These are phyloP conservation scores for Cardamine occulta DNA, from an alignment of 345 rosid genomes.

Conservation along the genomic window DNA sequence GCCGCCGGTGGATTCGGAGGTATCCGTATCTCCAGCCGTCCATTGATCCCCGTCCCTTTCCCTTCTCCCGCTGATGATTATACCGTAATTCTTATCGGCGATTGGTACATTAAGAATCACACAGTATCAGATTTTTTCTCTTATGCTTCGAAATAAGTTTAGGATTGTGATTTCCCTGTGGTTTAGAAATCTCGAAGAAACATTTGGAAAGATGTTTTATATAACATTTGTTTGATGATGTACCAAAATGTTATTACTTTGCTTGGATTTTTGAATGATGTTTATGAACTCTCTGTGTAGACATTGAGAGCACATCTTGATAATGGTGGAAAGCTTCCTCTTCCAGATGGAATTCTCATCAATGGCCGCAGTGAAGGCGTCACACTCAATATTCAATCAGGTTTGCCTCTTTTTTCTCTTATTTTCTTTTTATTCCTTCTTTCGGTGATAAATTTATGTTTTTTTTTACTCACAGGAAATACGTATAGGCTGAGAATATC, in stretches of 20 bases:
- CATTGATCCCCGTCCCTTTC: neutral
- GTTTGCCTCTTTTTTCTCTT: neutral
- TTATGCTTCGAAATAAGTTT: too few species aligned
- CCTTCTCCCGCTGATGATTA: neutral
- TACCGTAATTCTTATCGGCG: neutral
- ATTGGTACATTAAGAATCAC: neutral
- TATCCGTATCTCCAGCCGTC: neutral
- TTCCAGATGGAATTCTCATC: neutral
- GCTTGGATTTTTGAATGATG: neutral
- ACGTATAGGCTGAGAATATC: constrained; percentile 83
- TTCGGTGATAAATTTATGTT: too few species aligned
- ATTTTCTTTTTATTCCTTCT: neutral
- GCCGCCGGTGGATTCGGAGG: neutral
- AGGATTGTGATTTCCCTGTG: too few species aligned
- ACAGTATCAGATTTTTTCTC: neutral
- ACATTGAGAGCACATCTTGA: neutral
- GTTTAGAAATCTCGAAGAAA: too few species aligned
- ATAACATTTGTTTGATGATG: neutral
- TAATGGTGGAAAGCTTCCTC: neutral
- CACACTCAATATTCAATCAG: neutral
- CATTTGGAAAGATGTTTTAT: neutral
- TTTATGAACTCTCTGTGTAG: neutral
- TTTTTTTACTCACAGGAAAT: too few species aligned
- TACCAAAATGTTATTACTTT: neutral
- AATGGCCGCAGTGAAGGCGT: neutral